Conservation (phyloP, 2,329 filamentous ascomycete genomes). For the Magnaporthiopsis incrustans region DNA sequence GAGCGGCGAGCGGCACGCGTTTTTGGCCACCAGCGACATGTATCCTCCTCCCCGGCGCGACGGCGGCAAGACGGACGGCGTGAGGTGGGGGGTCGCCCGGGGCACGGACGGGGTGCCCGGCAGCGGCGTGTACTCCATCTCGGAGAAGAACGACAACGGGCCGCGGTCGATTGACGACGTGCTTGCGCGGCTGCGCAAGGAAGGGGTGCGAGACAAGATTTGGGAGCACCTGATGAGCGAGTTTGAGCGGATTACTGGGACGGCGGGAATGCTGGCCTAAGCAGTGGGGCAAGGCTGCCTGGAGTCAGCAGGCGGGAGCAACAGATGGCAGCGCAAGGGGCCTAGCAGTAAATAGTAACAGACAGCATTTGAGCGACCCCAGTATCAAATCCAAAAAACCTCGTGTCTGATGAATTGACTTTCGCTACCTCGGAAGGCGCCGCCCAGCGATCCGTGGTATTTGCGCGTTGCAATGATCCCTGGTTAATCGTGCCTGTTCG, state of each 20-base stretch:
- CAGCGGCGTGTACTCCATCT: conserved; percentile 31
- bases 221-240: conserved; percentile 28
- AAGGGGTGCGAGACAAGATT: conserved; percentile 22
- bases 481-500: no score
- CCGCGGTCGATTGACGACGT: conserved; percentile 18
- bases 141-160: conserved; percentile 22
- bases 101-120: conserved; percentile 23
- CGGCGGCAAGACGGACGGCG: conserved; percentile 15
- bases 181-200: conserved; percentile 18
- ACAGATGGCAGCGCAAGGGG: no score
- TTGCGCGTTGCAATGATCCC: no score
- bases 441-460: no score
- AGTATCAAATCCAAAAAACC: no score
- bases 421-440: no score
- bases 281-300: background rate
- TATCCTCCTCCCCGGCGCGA: conserved; percentile 21
- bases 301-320: no score
- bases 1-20: conserved; percentile 30
- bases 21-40: conserved; percentile 26
- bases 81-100: conserved; percentile 18
- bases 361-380: no score
- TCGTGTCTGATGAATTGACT: no score
- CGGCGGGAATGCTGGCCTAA: background rate
- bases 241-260: conserved; percentile 24
- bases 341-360: no score